These are phyloP conservation scores for Quercus wislizeni DNA, from an alignment of 306 rosid genomes.

Conservation along the genomic window DNA sequence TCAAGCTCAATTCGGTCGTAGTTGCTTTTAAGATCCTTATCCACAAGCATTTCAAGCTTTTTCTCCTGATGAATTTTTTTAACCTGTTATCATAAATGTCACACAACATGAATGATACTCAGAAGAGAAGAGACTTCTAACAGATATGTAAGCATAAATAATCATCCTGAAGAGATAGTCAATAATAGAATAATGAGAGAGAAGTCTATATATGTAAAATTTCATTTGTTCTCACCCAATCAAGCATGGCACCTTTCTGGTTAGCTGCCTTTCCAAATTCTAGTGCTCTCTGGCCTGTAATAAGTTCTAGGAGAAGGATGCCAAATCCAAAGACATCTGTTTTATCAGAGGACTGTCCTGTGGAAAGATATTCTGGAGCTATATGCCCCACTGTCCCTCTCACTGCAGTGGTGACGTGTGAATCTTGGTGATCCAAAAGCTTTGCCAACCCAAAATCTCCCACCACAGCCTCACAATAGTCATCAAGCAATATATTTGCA, in stretches of 20 bases:
- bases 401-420: conserved; percentile 95
- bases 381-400: conserved; percentile 95
- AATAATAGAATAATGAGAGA: not conserved
- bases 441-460: conserved; percentile 98
- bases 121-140: not conserved
- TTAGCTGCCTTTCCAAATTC: conserved; percentile 83
- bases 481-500: conserved; percentile 90
- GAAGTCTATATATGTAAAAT: not conserved
- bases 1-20: conserved; percentile 80
- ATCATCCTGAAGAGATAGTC: not conserved
- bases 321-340: conserved; percentile 97
- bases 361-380: conserved; percentile 94
- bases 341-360: conserved; percentile 95
- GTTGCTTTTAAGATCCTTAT: conserved; percentile 74
- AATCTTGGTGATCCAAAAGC: conserved; percentile 91
- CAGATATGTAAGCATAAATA: not conserved
- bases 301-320: conserved; percentile 82
- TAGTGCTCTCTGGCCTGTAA: conserved; percentile 82
- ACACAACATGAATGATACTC: not conserved
- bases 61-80: conserved; percentile 77
- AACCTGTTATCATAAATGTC: conserved; percentile 47
- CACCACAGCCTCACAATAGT: conserved; percentile 90
- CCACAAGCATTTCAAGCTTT: conserved; percentile 77
- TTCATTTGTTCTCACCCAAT: conserved; percentile 55
- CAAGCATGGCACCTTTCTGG: conserved; percentile 96